A percentile compares a stretch with the other conserved stretches of the same genome.
These are phyloP conservation scores for Alternaria viburni DNA, from an alignment of 2,329 filamentous ascomycete species.

Conservation along the genomic window DNA sequence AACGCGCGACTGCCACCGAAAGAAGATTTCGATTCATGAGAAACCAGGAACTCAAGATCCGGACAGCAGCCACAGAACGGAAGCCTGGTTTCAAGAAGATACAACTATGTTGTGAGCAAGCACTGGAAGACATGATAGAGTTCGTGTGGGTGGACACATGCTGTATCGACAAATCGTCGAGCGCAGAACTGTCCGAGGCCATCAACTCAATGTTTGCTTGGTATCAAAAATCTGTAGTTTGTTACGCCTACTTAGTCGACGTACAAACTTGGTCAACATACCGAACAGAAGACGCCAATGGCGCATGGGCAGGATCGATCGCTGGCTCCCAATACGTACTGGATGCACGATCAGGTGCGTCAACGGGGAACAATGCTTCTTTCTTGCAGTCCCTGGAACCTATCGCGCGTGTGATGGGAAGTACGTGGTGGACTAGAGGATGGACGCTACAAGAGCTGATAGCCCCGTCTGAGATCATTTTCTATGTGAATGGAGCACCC, in stretches of 20 bases:
- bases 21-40: rapidly evolving
- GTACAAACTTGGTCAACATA: not conserved
- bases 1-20: not conserved
- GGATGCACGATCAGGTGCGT: too few species aligned
- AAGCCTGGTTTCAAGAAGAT: not conserved
- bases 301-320: not conserved
- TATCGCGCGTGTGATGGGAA: not conserved
- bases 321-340: too few species aligned
- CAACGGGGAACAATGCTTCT: too few species aligned
- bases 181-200: not conserved
- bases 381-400: too few species aligned
- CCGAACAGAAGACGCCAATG: not conserved
- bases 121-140: not conserved
- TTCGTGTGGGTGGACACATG: not conserved
- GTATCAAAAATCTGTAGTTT: not conserved
- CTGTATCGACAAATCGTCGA: not conserved
- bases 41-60: not conserved
- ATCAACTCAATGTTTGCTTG: not conserved
- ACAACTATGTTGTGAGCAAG: not conserved
- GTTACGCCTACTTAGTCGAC: not conserved
- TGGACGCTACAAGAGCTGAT: not conserved
- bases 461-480: not conserved
- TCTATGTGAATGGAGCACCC: rapidly evolving
- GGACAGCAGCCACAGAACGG: not conserved
- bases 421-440: not conserved